These are phyloP conservation scores for Rhizoctonia solani DNA, from an alignment of 1,284 basidiomycete species.

Conservation along the genomic window DNA sequence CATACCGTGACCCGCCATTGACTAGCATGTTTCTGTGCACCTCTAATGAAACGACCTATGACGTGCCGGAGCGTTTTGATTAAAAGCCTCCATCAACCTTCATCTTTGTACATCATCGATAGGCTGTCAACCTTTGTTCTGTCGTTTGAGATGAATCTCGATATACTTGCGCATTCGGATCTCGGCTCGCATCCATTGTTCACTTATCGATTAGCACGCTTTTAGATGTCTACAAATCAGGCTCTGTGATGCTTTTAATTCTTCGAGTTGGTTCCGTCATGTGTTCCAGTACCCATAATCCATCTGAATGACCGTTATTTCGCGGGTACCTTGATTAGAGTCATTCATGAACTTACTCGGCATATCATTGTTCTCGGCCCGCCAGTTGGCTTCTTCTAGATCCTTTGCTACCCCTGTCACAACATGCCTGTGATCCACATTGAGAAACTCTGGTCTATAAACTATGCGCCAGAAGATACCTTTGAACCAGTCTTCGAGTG, in stretches of 20 bases:
- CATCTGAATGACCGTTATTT: constrained; percentile 37
- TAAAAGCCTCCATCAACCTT: no score
- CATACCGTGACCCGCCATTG: constrained; percentile 8
- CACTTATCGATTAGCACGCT: constrained; percentile 17
- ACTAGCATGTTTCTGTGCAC: no score
- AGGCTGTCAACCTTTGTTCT: no score
- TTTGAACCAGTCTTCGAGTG: constrained; percentile 63
- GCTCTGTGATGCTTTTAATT: constrained; percentile 40
- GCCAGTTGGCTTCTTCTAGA: constrained; percentile 65
- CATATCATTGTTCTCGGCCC: constrained; percentile 74
- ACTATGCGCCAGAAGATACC: not conserved
- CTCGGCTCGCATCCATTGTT: not conserved
- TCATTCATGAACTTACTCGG: constrained; percentile 60
- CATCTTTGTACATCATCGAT: no score
- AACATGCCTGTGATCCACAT: constrained; percentile 64
- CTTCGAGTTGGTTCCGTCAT: constrained; percentile 42
- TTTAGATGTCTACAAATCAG: not conserved
- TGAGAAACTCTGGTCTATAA: not conserved
- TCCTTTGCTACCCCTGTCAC: constrained; percentile 71
- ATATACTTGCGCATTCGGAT: not conserved
- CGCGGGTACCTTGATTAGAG: not conserved
- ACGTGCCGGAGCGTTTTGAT: no score
- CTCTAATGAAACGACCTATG: no score
- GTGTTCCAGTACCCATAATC: constrained; percentile 41
- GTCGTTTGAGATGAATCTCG: no score